These are phyloP conservation scores for Agrocybe praecox DNA, from an alignment of 768 basidiomycete genomes.

Conservation along the genomic window DNA sequence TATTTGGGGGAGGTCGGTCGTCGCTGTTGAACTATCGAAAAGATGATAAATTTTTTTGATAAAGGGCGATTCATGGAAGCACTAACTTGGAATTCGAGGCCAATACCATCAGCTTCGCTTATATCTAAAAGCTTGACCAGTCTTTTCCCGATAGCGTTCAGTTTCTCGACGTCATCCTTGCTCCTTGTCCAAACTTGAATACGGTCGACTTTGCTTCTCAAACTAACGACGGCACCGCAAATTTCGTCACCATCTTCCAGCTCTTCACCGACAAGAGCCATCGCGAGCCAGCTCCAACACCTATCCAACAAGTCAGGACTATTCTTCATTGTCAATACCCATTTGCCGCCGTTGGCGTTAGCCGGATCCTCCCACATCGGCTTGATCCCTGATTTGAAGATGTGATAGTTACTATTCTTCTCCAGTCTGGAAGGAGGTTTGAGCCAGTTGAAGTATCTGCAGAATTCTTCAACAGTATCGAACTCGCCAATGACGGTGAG, in stretches of 20 bases:
- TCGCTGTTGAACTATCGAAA: conserved; percentile 78
- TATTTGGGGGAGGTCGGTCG: conserved; percentile 78
- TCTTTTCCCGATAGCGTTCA: conserved; percentile 85
- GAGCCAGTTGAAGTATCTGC: conserved; percentile 93
- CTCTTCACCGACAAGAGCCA: conserved; percentile 90
- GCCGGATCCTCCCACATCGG: conserved; percentile 98
- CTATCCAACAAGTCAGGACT: conserved; percentile 79
- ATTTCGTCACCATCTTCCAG: conserved; percentile 73
- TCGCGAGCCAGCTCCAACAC: conserved; percentile 88
- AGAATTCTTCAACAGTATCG: conserved; percentile 87
- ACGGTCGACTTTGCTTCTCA: conserved; percentile 84
- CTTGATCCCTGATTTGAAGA: conserved; percentile 93
- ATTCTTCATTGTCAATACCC: conserved; percentile 93
- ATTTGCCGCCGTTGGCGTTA: conserved; percentile 91
- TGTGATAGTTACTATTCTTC: conserved; percentile 90
- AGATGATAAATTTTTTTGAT: neutral
- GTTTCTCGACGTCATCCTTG: conserved; percentile 82
- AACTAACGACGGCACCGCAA: conserved; percentile 85
- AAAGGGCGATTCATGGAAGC: conserved; percentile 3
- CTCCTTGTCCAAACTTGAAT: conserved; percentile 91
- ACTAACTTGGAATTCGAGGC: conserved; percentile 87
- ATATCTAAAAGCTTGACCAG: conserved; percentile 83
- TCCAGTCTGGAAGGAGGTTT: conserved; percentile 89
- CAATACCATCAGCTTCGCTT: conserved; percentile 81
- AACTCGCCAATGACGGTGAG: conserved; percentile 88